Evolutionary conservation across 1,139 yeast genomes (phyloP), one percentile per base, ranked within the genome.

Genomic region (Taphrina communis): DNA sequence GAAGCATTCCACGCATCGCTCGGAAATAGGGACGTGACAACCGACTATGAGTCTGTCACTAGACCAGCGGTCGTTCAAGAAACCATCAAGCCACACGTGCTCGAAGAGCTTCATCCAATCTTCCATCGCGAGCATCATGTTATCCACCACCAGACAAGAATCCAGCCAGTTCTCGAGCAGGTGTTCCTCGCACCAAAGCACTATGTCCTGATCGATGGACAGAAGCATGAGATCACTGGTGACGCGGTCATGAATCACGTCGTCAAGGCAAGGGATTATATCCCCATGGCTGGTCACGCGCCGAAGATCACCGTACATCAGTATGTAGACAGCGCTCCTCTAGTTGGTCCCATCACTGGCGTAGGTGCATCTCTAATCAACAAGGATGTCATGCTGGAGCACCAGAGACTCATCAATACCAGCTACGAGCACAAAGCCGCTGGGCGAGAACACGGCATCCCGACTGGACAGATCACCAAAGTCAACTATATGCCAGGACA

Each of bases 211-310:
- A 63, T 63, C 21, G 67, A 63, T 25, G 67, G 67, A 14, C 59
- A 63, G 55, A 63, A 63, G 39, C 61, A 63, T 44, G 67, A 63
- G 21, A 55, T 63, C 36, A 50, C 53, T 35, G 53, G 55, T 8
- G 67, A 63, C 41, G 67, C 67, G 7, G 61, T 63, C 48, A 63
- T 57, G 55, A 44, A 63, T 38, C 58, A 63, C n/a, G 67, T 63
- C 36, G 55, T 63, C 48, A 63, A 53, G 11, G 41, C 61, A 19
- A 46, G 67, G 17, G 67, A 63, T 48, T 63, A 39, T 14, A 63
- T 63, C 11, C 67, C 67, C 17, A 63, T 63, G 67, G 19, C 58
- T 8, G 62, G 62, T 35, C 53, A 41, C 35, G 53, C 41, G 55
- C 67, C 67, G 17, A 53, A 63, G 19, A 56, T 63, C 31, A 44